Evolutionary conservation across 805 yeast genomes (phyloP), one percentile per base, ranked within the genome.

Genomic region (Cyberlindnera petersonii): DNA sequence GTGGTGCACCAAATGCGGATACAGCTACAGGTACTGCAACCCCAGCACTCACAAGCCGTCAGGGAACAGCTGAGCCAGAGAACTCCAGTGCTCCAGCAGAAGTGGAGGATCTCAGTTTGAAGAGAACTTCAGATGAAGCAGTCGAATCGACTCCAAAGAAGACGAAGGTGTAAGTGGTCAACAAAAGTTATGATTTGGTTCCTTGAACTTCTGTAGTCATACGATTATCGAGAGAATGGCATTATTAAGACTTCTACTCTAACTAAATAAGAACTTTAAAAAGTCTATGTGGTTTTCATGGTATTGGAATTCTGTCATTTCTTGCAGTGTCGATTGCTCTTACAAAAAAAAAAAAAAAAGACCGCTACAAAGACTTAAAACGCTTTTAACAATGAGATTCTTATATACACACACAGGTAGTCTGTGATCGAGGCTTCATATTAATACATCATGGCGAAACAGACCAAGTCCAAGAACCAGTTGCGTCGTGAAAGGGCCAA

Each of bases 381-480:
- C n/a, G n/a, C n/a, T n/a, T n/a, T n/a, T n/a, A n/a, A n/a, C n/a
- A n/a, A n/a, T n/a, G n/a, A n/a, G n/a, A n/a, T n/a, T n/a, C n/a
- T n/a, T n/a, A n/a, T n/a, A n/a, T n/a, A n/a, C n/a, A n/a, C n/a
- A n/a, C n/a, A n/a, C n/a, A n/a, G n/a, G n/a, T n/a, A n/a, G n/a
- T n/a, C n/a, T n/a, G n/a, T n/a, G n/a, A n/a, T n/a, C n/a, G n/a
- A n/a, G n/a, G n/a, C n/a, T n/a, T n/a, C n/a, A n/a, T n/a, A n/a
- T n/a, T n/a, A n/a, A n/a, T n/a, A n/a, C n/a, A n/a, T n/a, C n/a
- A 44, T 34, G 42, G 47, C 46, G 9, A 49, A 47, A 24, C 42
- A 30, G 34, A 48, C 52, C 37, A 63, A 63, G 54, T 41, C 65
- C 7, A 65, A 64, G 50, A 65, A 65, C 35, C 67, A 63, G 42